Conservation (phyloP, 805 yeast genomes). For the Metschnikowia reukaufii region DNA sequence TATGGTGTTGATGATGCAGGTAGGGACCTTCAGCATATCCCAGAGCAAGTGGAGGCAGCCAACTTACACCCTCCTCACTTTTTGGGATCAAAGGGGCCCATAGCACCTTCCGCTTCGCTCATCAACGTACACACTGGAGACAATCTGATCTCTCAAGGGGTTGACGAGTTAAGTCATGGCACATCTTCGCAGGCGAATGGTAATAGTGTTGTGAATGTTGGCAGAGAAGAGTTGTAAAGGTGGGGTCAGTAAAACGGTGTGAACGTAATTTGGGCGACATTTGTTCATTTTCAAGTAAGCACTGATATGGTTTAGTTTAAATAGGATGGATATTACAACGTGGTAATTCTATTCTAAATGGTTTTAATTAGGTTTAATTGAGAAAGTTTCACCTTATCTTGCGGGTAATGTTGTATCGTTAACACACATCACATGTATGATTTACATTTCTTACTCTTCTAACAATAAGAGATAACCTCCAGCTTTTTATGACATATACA, state of each 20-base stretch:
- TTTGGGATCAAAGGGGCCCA: conserved; percentile 7
- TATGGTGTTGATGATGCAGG: conserved; percentile 36
- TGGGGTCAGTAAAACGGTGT: not conserved
- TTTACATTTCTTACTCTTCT: no score
- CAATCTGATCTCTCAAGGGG: not conserved
- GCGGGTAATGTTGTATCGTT: no score
- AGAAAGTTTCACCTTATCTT: no score
- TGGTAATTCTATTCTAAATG: no score
- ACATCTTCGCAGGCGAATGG: conserved; percentile 11
- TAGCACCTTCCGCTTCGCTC: conserved; percentile 8
- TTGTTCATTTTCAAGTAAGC: not conserved
- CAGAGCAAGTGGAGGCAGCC: not conserved
- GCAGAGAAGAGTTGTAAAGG: conserved; percentile 4
- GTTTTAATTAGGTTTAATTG: no score
- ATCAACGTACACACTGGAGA: conserved; percentile 1
- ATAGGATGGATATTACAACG: no score
- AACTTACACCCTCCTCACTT: conserved; percentile 6
- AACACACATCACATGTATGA: no score
- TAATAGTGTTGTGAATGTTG: conserved; percentile 5
- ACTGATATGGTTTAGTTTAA: not conserved
- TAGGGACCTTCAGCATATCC: conserved; percentile 12
- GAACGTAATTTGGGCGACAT: not conserved
- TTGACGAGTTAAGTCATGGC: not conserved
- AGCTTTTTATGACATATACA: no score
- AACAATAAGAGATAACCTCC: no score